Conservation (phyloP, 2,329 filamentous ascomycete species). For the Macrophomina pseudophaseolina region DNA sequence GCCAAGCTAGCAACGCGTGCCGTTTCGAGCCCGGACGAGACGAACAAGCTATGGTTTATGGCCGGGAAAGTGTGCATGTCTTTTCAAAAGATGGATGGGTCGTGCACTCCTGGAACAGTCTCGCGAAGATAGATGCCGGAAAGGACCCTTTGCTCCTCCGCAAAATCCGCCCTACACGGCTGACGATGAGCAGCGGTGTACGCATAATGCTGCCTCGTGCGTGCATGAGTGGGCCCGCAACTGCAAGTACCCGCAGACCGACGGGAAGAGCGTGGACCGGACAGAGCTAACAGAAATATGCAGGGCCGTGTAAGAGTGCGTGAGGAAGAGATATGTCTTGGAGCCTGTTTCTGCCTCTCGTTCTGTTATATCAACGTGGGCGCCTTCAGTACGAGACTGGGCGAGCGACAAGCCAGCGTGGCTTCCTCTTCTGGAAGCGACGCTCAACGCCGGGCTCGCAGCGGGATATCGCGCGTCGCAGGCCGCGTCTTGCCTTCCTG, state of each 20-base stretch:
- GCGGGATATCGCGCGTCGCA: neutral
- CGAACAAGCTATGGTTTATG: no score
- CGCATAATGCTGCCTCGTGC: neutral
- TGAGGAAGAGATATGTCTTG: neutral
- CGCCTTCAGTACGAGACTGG: neutral
- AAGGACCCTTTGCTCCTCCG: neutral
- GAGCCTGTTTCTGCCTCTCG: neutral
- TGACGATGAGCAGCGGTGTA: constrained; percentile 1
- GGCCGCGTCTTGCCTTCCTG: neutral
- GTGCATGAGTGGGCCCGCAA: neutral
- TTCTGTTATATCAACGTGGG: neutral
- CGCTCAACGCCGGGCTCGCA: neutral
- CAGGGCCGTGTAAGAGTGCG: neutral
- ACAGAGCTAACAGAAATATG: neutral
- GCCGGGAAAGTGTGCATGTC: no score
- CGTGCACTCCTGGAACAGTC: no score
- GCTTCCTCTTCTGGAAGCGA: neutral
- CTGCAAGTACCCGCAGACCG: constrained; percentile 8
- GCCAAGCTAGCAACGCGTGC: neutral
- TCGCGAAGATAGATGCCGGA: no score
- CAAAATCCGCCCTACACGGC: neutral
- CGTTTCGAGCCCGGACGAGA: no score
- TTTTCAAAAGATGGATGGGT: no score
- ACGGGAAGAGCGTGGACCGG: neutral
- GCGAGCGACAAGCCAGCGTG: neutral